Conservation (phyloP, 257 asterid genomes). For the Ligustrum vulgare region DNA sequence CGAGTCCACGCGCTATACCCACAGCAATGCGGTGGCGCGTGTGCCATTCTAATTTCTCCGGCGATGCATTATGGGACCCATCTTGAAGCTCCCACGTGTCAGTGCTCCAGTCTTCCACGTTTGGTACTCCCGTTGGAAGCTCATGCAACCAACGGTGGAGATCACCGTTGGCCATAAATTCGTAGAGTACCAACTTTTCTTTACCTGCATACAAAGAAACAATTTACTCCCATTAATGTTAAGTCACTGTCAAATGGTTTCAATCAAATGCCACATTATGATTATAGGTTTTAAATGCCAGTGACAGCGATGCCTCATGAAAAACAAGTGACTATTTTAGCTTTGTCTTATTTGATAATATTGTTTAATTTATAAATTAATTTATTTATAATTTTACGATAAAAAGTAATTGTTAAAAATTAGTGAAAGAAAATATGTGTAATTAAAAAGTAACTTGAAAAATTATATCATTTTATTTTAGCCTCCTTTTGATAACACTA, state of each 20-base stretch:
- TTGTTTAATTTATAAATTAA: too few relatives aligned
- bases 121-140: slow-evolving; percentile 71
- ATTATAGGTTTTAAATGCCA: not conserved
- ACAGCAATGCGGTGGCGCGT: slow-evolving; percentile 97
- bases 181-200: slow-evolving; percentile 74
- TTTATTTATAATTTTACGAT: too few relatives aligned
- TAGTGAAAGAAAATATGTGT: too few relatives aligned
- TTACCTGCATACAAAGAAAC: slow-evolving; percentile 51
- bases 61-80: slow-evolving; percentile 35
- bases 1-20: slow-evolving; percentile 94
- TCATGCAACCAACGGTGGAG: slow-evolving; percentile 93
- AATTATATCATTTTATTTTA: too few relatives aligned
- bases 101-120: slow-evolving; percentile 88
- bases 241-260: slow-evolving; percentile 9
- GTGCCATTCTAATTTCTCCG: slow-evolving; percentile 79
- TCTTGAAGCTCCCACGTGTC: slow-evolving; percentile 85
- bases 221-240: slow-evolving; percentile 14
- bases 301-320: too few relatives aligned
- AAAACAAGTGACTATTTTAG: not conserved
- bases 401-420: too few relatives aligned
- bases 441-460: too few relatives aligned
- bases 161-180: slow-evolving; percentile 92
- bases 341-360: too few relatives aligned
- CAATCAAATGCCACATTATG: slow-evolving; percentile 12
- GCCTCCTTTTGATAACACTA: too few relatives aligned